Evolutionary conservation across 495 filamentous ascomycete genomes (phyloP).

Genomic region (Neurospora sp.): DNA sequence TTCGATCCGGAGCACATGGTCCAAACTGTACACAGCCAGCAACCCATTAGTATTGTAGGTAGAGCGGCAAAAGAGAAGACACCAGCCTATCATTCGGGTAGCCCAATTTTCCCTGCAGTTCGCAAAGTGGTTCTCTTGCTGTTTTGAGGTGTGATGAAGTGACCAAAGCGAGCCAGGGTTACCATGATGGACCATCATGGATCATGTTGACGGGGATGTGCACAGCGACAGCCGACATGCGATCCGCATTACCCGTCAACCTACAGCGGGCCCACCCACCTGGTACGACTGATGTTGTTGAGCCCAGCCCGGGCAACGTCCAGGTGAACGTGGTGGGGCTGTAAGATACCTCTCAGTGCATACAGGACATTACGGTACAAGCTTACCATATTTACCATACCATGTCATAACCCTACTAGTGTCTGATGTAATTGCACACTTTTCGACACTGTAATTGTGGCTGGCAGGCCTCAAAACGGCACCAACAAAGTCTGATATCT

Average conservation of each 20-base stretch:
- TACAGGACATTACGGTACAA: not conserved
- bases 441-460: not conserved
- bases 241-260: not conserved
- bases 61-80: not conserved
- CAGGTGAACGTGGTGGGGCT: not conserved
- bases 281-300: not conserved
- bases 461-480: not conserved
- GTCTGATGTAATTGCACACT: not conserved
- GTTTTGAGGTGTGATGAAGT: not conserved
- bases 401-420: not conserved
- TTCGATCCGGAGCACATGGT: not conserved
- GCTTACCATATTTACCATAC: not conserved
- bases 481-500: not conserved
- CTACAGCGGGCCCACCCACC: not conserved
- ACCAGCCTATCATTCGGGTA: not conserved
- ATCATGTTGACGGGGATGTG: not conserved
- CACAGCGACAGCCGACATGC: not conserved
- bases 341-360: not conserved
- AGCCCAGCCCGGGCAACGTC: not conserved
- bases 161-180: not conserved
- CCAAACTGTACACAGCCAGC: not conserved
- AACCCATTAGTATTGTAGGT: not conserved
- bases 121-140: not conserved
- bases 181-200: not conserved
- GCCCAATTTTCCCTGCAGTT: not conserved